Percentiles rank a stretch among this genome's conserved stretches.
Evolutionary conservation across 2,329 filamentous ascomycete genomes (phyloP).

Genomic region (Arthrocladium fulminans): DNA sequence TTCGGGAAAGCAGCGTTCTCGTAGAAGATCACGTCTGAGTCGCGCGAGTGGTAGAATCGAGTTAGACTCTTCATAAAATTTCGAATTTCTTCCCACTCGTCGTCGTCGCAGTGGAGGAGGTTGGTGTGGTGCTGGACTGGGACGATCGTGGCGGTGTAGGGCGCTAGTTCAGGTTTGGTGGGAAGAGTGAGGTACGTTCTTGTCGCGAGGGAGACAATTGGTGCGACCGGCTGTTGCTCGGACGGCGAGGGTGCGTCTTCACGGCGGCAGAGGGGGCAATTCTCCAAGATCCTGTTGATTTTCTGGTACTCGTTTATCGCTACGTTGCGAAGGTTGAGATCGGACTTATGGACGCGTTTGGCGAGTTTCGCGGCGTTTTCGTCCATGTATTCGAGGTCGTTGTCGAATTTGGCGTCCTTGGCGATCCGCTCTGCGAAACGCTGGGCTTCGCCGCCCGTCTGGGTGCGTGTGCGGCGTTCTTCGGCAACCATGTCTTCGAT

Average conservation of each 20-base stretch:
- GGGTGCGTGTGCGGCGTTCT: slow-evolving; percentile 73
- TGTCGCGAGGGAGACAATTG: slow-evolving; percentile 76
- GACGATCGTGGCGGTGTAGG: slow-evolving; percentile 78
- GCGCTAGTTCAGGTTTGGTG: slow-evolving; percentile 76
- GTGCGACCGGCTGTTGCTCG: slow-evolving; percentile 67
- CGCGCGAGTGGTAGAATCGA: slow-evolving; percentile 87
- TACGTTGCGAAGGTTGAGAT: slow-evolving; percentile 75
- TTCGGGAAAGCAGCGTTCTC: slow-evolving; percentile 84
- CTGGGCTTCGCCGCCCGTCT: slow-evolving; percentile 68
- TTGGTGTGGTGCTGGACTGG: slow-evolving; percentile 81
- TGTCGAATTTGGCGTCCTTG: slow-evolving; percentile 81
- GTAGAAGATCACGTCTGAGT: slow-evolving; percentile 90
- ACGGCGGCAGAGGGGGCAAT: slow-evolving; percentile 83
- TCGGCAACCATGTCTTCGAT: slow-evolving; percentile 96
- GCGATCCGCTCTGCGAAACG: slow-evolving; percentile 86
- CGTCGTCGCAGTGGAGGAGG: slow-evolving; percentile 93
- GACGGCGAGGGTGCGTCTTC: slow-evolving; percentile 54
- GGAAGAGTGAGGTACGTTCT: slow-evolving; percentile 80
- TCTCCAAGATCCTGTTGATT: slow-evolving; percentile 75
- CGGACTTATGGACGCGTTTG: slow-evolving; percentile 75
- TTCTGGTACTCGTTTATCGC: slow-evolving; percentile 85
- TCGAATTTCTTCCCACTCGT: slow-evolving; percentile 97
- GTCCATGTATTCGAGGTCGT: slow-evolving; percentile 93
- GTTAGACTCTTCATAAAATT: slow-evolving; percentile 98
- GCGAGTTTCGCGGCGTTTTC: slow-evolving; percentile 90